A percentile compares a stretch with the other conserved stretches of the same genome.
phyloP scores from a whole-genome alignment of 257 asterid species.

The Hygrophila difformis region DNA sequence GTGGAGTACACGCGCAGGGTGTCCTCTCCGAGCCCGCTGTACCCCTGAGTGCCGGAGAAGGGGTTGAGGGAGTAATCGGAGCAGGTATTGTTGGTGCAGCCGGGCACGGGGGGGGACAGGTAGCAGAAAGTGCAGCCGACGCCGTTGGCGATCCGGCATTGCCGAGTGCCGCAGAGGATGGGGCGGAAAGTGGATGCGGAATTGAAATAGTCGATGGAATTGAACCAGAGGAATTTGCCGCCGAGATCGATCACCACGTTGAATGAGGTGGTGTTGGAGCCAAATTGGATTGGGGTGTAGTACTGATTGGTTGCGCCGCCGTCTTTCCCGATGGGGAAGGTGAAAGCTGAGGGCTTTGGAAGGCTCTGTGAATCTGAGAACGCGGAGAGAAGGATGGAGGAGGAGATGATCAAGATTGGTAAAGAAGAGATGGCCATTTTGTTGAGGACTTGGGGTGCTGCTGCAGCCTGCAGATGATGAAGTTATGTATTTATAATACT shows the following conservation, averaged over 20 bases:
- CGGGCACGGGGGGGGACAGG: conserved; percentile 33
- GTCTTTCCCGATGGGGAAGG: no score
- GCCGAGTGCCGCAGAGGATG: conserved; percentile 26
- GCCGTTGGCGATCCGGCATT: conserved; percentile 24
- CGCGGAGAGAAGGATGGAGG: no score
- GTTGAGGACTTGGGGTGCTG: no score
- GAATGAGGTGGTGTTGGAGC: conserved; percentile 30
- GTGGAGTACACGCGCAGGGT: conserved; percentile 18
- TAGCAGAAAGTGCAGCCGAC: conserved; percentile 41
- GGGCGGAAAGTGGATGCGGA: conserved; percentile 35
- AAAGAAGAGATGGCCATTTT: no score
- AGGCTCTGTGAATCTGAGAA: no score
- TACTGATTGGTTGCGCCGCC: conserved; percentile 31
- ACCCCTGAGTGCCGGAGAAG: conserved; percentile 36
- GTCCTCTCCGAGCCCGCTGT: conserved; percentile 34
- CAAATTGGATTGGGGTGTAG: conserved; percentile 31
- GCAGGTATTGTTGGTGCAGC: conserved; percentile 52
- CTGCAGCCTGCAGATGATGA: no score
- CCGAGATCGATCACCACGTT: conserved; percentile 36
- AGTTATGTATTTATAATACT: no score
- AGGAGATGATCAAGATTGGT: no score
- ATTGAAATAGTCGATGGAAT: conserved; percentile 27
- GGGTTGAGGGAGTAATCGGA: conserved; percentile 40
- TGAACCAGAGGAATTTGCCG: conserved; percentile 36
- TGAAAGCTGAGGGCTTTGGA: no score